These are phyloP conservation scores for Gastrodia elata DNA, from an alignment of 106 monocot genomes.

Conservation along the genomic window DNA sequence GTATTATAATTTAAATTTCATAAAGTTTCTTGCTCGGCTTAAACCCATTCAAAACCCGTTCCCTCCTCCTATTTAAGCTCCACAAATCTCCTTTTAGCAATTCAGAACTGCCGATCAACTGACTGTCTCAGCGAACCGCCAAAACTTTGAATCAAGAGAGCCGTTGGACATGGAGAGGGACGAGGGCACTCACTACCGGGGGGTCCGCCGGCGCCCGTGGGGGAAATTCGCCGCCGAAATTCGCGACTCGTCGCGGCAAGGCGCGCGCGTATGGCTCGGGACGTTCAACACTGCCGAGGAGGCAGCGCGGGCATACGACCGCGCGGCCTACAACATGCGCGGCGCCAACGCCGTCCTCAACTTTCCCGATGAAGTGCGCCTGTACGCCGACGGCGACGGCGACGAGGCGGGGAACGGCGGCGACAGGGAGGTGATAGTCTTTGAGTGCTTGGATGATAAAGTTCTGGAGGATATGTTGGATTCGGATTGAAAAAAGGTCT, in stretches of 20 bases:
- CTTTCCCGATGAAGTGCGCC: slow-evolving; percentile 15
- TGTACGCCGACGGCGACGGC: not conserved
- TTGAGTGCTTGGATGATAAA: slow-evolving; percentile 37
- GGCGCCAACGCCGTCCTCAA: slow-evolving; percentile 27
- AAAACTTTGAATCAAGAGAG: not conserved
- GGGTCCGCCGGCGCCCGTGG: slow-evolving; percentile 29
- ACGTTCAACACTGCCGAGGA: slow-evolving; percentile 38
- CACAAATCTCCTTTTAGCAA: too few species aligned
- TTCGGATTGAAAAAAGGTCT: too few species aligned
- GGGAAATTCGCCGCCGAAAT: slow-evolving; percentile 69
- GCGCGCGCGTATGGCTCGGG: slow-evolving; percentile 32
- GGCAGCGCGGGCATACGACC: slow-evolving; percentile 33
- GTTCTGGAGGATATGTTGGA: slow-evolving; percentile 31
- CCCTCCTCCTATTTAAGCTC: too few species aligned
- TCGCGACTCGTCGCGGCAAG: slow-evolving; percentile 29
- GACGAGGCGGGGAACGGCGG: not conserved
- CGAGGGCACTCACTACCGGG: slow-evolving; percentile 5
- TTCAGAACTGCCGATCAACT: too few species aligned
- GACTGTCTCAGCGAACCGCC: too few species aligned
- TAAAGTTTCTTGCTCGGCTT: too few species aligned
- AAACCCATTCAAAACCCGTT: too few species aligned
- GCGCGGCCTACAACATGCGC: slow-evolving; percentile 24
- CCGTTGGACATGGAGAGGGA: not conserved
- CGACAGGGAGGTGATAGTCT: slow-evolving; percentile 26
- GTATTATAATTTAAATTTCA: too few species aligned